Conservation (phyloP, 495 filamentous ascomycete genomes). For the Chaetomidium leptoderma region DNA sequence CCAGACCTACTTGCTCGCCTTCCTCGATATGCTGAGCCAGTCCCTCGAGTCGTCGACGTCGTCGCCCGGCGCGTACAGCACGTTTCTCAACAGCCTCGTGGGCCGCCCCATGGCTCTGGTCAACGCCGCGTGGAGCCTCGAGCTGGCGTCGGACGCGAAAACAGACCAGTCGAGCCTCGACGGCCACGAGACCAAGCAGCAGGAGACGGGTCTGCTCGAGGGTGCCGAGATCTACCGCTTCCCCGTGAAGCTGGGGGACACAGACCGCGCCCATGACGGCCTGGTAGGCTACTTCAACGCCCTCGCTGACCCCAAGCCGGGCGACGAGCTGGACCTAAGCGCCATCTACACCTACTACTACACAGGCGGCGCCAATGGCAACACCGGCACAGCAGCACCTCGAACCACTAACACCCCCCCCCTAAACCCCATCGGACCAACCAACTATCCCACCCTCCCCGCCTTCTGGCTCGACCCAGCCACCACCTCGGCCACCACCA, state of each 20-base stretch:
- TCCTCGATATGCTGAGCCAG: constrained; percentile 37
- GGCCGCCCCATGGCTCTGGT: constrained; percentile 49
- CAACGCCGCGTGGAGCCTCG: constrained; percentile 44
- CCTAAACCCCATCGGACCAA: constrained; percentile 10
- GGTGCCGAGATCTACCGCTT: no score
- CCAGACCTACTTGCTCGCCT: constrained; percentile 34
- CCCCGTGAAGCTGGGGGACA: constrained; percentile 42
- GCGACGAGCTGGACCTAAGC: constrained; percentile 28
- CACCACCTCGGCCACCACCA: constrained; percentile 20
- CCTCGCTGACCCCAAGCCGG: neutral
- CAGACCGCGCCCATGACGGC: constrained; percentile 36
- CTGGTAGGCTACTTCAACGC: constrained; percentile 42
- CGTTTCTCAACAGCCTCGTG: constrained; percentile 37
- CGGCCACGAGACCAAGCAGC: no score
- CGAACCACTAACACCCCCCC: neutral
- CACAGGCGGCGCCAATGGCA: neutral
- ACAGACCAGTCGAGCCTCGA: no score
- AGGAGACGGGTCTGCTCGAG: no score
- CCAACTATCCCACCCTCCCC: no score
- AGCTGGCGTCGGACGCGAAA: constrained; percentile 32
- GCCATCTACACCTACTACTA: constrained; percentile 34
- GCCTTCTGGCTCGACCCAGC: no score
- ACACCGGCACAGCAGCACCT: no score
- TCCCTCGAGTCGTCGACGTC: constrained; percentile 21
- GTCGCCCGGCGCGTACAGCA: constrained; percentile 36